Evolutionary conservation across 179 eudicot genomes (phyloP), one percentile per base, ranked within the genome.

Genomic region (Vitellaria paradoxa): DNA sequence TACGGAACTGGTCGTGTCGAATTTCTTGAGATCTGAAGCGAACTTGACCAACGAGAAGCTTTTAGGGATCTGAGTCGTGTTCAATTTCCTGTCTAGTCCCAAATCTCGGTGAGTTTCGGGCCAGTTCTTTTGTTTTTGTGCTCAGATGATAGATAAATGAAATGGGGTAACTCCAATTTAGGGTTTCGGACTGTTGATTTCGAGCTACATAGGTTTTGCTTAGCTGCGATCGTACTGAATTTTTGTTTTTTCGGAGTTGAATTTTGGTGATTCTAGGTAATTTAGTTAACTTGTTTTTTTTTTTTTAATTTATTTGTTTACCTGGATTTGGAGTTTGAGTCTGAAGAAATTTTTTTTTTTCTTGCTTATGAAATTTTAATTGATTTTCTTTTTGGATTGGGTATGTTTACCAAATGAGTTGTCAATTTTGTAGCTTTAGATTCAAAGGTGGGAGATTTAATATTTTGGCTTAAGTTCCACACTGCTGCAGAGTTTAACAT

Each of bases 91-190:
- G 12, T 67, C 45, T 60, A 13, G 68, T 77, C 2, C 77, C 84
- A 64, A 81, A 79, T 81, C 79, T 83, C 79, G 76, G 92, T 89
- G 80, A 86, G 91, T 88, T 83, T 74, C 79, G 49, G 73, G 71
- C 69, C 62, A 37, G 9, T 76, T 74, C 56, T n/a, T n/a, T n/a
- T 57, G n/a, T 72, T 57, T 77, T 68, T 71, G 45, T 24, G 76
- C 49, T 50, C 56, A 66, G 52, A n/a, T 72, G 26, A 21, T 72
- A 74, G 77, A n/a, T 75, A 23, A 62, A 14, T 80, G 72, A 59
- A 75, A 68, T 57, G 21, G 24, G 68, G 37, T 79, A 17, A 14
- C 76, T 67, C 45, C n/a, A 42, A 56, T 83, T 75, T 80, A 81
- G 76, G 78, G 81, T 74, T 77, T 65, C 65, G 42, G 50, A 55